phyloP scores from a whole-genome alignment of 2,329 filamentous ascomycete species.

The Fusarium pseudocircinatum region DNA sequence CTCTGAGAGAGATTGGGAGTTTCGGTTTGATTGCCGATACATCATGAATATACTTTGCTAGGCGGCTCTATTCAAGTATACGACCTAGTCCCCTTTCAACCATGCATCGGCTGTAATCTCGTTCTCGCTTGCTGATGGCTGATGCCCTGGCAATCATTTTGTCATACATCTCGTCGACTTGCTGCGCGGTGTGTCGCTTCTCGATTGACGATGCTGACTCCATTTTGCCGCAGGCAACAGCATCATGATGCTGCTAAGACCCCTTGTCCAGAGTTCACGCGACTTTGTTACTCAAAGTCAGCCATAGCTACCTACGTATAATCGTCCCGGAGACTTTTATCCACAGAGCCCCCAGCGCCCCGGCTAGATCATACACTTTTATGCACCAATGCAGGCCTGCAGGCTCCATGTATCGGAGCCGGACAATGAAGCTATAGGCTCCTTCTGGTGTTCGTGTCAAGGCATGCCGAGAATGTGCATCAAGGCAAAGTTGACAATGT shows the following conservation, averaged over 20 bases:
- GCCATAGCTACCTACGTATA: conserved; percentile 13
- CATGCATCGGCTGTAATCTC: not conserved
- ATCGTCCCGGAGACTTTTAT: conserved; percentile 28
- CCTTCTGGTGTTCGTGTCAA: conserved; percentile 12
- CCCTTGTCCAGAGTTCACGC: conserved; percentile 40
- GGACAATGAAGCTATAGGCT: conserved; percentile 5
- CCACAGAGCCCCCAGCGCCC: conserved; percentile 30
- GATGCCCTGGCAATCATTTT: not conserved
- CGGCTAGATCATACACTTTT: conserved; percentile 6
- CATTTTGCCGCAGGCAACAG: conserved; percentile 34
- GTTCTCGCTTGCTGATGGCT: not conserved
- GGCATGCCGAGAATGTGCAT: conserved; percentile 6
- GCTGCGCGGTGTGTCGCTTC: conserved; percentile 8
- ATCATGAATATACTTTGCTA: conserved; percentile 11
- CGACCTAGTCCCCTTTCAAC: conserved; percentile 6
- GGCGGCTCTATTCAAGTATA: not conserved
- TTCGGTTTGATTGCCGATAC: conserved; percentile 34
- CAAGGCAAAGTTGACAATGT: conserved; percentile 9
- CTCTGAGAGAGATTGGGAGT: not conserved
- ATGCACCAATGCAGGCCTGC: conserved; percentile 4
- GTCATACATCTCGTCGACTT: conserved; percentile 1
- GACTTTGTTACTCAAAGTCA: conserved; percentile 32
- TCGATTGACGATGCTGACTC: conserved; percentile 22
- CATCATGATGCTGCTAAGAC: conserved; percentile 37
- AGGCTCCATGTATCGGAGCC: conserved; percentile 4